Evolutionary conservation across 192 early-diverging fungal species (phyloP).

Genomic region (Glomus cerebriforme): DNA sequence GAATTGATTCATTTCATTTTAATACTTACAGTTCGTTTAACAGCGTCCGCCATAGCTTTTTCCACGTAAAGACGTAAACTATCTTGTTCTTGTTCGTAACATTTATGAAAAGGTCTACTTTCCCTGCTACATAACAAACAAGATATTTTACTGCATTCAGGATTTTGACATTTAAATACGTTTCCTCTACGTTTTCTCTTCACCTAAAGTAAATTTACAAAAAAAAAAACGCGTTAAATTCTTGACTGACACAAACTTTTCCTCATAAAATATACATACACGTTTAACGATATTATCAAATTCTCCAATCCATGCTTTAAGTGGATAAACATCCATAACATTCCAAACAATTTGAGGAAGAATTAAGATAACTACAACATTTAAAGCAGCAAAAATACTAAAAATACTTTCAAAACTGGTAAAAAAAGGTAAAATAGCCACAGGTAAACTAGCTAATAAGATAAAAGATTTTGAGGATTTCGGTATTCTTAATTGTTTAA

Average conservation of each 20-base stretch:
- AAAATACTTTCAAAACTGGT: slow-evolving; percentile 8
- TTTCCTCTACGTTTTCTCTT: slow-evolving; percentile 35
- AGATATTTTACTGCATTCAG: slow-evolving; percentile 42
- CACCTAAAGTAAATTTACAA: slow-evolving; percentile 26
- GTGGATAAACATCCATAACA: slow-evolving; percentile 14
- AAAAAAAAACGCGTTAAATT: slow-evolving; percentile 28
- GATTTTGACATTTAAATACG: slow-evolving; percentile 56
- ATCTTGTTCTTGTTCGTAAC: slow-evolving; percentile 54
- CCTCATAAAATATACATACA: background rate
- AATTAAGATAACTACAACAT: slow-evolving; percentile 10
- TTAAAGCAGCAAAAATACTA: background rate
- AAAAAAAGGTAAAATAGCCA: slow-evolving; percentile 24
- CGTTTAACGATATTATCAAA: slow-evolving; percentile 26
- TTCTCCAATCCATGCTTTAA: slow-evolving; percentile 11
- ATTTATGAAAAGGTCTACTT: slow-evolving; percentile 49
- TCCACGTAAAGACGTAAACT: slow-evolving; percentile 58
- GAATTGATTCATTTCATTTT: background rate
- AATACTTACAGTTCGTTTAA: slow-evolving; percentile 60
- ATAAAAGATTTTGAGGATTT: slow-evolving; percentile 19
- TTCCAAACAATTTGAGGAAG: slow-evolving; percentile 25
- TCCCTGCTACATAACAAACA: slow-evolving; percentile 49
- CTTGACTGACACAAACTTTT: background rate
- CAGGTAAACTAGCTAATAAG: slow-evolving; percentile 25
- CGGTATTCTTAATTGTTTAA: slow-evolving; percentile 10
- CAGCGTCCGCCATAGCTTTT: slow-evolving; percentile 60